Evolutionary conservation across 2,329 filamentous ascomycete species (phyloP).

Genomic region (Tolypocladium ovalisporum): DNA sequence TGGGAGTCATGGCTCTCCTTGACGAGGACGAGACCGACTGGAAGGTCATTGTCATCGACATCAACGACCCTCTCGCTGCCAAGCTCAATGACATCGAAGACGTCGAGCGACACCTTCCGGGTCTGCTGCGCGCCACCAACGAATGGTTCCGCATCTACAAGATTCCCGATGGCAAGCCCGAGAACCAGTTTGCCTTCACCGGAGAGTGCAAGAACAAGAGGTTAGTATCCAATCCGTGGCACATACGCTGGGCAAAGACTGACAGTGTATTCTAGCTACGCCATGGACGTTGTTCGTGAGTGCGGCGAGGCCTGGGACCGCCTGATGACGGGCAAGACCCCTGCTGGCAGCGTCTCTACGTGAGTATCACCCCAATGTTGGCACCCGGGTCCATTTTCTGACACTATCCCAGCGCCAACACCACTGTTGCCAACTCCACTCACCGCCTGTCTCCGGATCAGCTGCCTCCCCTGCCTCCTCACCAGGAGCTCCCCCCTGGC

Average conservation of each 20-base stretch:
- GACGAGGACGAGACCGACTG: conserved; percentile 99
- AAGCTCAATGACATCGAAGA: conserved; percentile 99
- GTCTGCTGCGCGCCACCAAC: conserved; percentile 93
- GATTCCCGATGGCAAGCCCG: conserved; percentile 99
- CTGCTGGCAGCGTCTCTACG: conserved; percentile 68
- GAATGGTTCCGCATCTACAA: conserved; percentile 99
- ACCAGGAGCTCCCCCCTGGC: conserved; percentile 72
- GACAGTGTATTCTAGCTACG: conserved; percentile 50
- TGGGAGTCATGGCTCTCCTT: conserved; percentile 97
- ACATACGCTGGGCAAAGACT: background rate
- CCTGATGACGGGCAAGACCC: conserved; percentile 82
- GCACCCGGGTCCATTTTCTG: conserved; percentile 9
- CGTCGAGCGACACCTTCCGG: conserved; percentile 94
- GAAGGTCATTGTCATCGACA: conserved; percentile 99
- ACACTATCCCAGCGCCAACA: conserved; percentile 58
- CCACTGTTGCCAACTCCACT: conserved; percentile 61
- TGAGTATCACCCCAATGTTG: conserved; percentile 39
- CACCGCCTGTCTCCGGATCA: conserved; percentile 59
- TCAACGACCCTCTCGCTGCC: conserved; percentile 90
- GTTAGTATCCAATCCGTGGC: conserved; percentile 30
- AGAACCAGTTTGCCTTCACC: conserved; percentile 99
- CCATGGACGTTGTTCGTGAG: conserved; percentile 89
- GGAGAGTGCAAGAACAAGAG: conserved; percentile 99
- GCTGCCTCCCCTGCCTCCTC: conserved; percentile 64
- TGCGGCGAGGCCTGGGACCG: conserved; percentile 96